A percentile compares a stretch with the other conserved stretches of the same genome.
Evolutionary conservation across 1,284 basidiomycete species (phyloP).

Genomic region (Puccinia horiana): DNA sequence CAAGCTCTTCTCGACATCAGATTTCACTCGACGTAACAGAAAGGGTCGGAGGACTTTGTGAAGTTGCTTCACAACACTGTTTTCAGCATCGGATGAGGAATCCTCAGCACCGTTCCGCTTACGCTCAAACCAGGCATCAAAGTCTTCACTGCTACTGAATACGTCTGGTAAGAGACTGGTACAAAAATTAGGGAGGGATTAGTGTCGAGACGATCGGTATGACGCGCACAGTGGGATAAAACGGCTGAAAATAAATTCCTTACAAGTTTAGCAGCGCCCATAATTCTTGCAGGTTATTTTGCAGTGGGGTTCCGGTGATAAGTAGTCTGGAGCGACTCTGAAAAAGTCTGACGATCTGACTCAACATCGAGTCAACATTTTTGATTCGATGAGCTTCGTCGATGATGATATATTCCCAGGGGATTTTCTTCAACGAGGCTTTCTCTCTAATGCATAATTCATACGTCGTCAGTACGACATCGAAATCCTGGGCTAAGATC

Average conservation of each 20-base stretch:
- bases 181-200: background rate
- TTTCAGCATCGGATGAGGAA: conserved; percentile 56
- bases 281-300: conserved; percentile 96
- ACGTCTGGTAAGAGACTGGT: conserved; percentile 58
- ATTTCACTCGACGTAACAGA: conserved; percentile 89
- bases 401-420: conserved; percentile 97
- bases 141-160: conserved; percentile 63
- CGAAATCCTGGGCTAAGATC: conserved; percentile 84
- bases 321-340: conserved; percentile 82
- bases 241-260: conserved; percentile 57
- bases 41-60: conserved; percentile 97
- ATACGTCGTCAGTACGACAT: conserved; percentile 94
- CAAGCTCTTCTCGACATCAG: conserved; percentile 94
- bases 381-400: conserved; percentile 99
- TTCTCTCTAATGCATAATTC: conserved; percentile 97
- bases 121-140: conserved; percentile 74
- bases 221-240: too few relatives aligned
- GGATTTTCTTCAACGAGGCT: conserved; percentile 84
- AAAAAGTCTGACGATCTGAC: conserved; percentile 91
- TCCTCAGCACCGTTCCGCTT: conserved; percentile 23
- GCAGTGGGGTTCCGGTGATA: conserved; percentile 95
- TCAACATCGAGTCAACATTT: conserved; percentile 94
- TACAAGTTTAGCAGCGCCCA: conserved; percentile 89
- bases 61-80: conserved; percentile 84
- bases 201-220: background rate